phyloP scores from a whole-genome alignment of 2,329 filamentous ascomycete species.

The Penicillium sp. region DNA sequence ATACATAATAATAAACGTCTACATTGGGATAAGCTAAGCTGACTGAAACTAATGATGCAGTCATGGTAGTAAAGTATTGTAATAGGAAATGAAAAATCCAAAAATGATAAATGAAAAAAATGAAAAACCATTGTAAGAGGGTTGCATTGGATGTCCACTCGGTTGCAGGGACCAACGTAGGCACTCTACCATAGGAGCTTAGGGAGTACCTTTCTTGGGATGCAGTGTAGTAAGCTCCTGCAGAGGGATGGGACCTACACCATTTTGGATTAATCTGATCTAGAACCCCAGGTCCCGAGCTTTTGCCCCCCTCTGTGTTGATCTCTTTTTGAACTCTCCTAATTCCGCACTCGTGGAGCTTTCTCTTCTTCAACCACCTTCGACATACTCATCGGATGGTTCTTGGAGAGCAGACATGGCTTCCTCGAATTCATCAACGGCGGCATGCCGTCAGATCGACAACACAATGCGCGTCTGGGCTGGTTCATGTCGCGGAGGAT shows the following conservation, averaged over 20 bases:
- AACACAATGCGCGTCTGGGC: conserved; percentile 37
- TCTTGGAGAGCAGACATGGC: conserved; percentile 28
- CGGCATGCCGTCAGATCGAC: conserved; percentile 34
- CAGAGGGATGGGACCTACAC: conserved; percentile 18
- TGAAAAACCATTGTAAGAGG: conserved; percentile 10
- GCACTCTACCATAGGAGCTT: conserved; percentile 12
- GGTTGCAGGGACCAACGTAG: conserved; percentile 19
- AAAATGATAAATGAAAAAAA: background rate
- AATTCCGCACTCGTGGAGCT: conserved; percentile 12
- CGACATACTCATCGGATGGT: conserved; percentile 16
- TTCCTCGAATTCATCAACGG: conserved; percentile 23
- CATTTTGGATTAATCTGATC: conserved; percentile 22
- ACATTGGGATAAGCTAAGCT: background rate
- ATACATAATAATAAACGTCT: background rate
- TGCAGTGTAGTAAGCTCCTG: conserved; percentile 22
- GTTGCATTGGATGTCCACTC: conserved; percentile 22
- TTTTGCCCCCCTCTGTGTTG: conserved; percentile 11
- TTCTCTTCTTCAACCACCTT: conserved; percentile 16
- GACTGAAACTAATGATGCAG: background rate
- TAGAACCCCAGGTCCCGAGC: conserved; percentile 12
- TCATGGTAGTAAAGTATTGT: background rate
- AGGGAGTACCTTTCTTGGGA: conserved; percentile 18
- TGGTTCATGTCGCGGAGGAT: conserved; percentile 37
- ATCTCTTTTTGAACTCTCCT: conserved; percentile 6
- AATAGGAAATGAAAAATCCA: background rate